Conservation (phyloP, 345 rosid species). For the Heritiera littoralis region DNA sequence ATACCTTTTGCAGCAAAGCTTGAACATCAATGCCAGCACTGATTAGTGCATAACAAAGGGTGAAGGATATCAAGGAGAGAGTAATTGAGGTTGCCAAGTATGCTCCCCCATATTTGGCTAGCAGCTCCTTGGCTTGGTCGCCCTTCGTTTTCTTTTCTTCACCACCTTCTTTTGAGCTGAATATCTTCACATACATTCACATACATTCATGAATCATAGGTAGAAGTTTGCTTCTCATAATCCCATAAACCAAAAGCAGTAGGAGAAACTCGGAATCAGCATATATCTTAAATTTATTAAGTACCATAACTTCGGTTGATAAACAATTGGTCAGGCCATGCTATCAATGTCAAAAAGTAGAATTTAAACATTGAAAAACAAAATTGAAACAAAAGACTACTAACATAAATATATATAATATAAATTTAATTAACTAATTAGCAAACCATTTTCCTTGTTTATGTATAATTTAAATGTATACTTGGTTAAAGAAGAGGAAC, state of each 20-base stretch:
- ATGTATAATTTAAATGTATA: too few relatives aligned
- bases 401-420: too few relatives aligned
- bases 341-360: not conserved
- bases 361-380: not conserved
- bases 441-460: too few relatives aligned
- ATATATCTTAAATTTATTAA: not conserved
- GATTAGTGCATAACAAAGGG: slow-evolving; percentile 69
- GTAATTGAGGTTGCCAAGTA: slow-evolving; percentile 90
- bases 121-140: slow-evolving; percentile 79
- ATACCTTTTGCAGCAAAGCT: slow-evolving; percentile 63
- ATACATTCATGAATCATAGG: not conserved
- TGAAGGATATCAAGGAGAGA: slow-evolving; percentile 79
- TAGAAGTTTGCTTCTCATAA: not conserved
- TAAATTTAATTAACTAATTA: too few relatives aligned
- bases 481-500: too few relatives aligned
- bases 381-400: not conserved
- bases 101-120: slow-evolving; percentile 91
- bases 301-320: not conserved
- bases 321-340: not conserved
- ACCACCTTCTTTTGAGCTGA: slow-evolving; percentile 58
- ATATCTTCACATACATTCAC: slow-evolving; percentile 46
- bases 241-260: not conserved
- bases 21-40: slow-evolving; percentile 76
- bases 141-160: slow-evolving; percentile 61
- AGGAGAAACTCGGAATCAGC: not conserved